Evolutionary conservation across 1,284 basidiomycete genomes (phyloP), one percentile per base, ranked within the genome.

Genomic region (Rhodotorula sp.): DNA sequence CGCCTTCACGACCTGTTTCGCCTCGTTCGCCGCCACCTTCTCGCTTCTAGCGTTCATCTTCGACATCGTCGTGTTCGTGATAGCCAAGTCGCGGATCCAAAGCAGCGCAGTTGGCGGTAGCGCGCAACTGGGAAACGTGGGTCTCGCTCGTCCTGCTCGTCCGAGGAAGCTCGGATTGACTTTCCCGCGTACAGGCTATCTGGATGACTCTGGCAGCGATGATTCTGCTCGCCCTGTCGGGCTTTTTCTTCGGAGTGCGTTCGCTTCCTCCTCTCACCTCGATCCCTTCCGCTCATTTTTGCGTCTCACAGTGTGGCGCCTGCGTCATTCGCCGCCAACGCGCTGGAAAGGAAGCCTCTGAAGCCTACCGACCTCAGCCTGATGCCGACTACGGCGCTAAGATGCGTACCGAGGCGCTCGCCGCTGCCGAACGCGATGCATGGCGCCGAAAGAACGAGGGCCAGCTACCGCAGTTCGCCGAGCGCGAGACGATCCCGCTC

Each of bases 171-270:
- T 10, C 13, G 8, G 6, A 13, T 29, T 39, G 32, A 54, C 57
- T 2, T 11, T 7, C 20, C 2, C 32, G n/a, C n/a, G 3, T 19
- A 22, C 53, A 66, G 46, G 68, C 72, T 15, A 34, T 77, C 30
- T 78, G 77, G 77, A 71, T 78, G 62, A 78, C 77, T 0, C 62
- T 78, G 8, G 75, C 70, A 0, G 77, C 71, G 17, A 67, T 66
- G n/a, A 62, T 76, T 24, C 59, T 76, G 13, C 64, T 73, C 44
- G 44, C 64, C 17, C 24, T 74, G 6, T 69, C 72, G 4, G 75
- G 77, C n/a, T 76, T 75, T 61, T 74, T 76, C 67, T 76, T 77
- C 36, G 76, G 76, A 5, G 70, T 72, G 52, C 55, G 72, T 67
- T 22, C 11, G 17, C 22, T 32, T 6, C 24, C 15, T 10, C 30